These are phyloP conservation scores for Rhododendron griersonianum DNA, from an alignment of 148 eudicot species.

Conservation along the genomic window DNA sequence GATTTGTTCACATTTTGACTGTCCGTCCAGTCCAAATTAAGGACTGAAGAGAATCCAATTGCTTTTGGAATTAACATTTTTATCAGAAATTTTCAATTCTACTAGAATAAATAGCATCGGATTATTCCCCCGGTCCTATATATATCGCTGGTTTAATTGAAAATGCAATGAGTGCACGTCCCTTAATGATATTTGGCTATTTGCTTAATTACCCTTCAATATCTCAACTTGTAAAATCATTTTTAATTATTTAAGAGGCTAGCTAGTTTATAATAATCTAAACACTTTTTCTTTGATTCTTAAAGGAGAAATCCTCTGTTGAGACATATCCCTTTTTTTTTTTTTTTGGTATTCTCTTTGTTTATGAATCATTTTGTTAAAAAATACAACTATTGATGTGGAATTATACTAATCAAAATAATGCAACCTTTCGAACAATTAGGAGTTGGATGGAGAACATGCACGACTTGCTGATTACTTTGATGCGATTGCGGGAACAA, in stretches of 20 bases:
- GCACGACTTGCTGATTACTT: conserved; percentile 37
- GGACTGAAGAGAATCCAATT: too few species aligned
- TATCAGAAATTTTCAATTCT: too few species aligned
- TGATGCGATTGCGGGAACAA: conserved; percentile 32
- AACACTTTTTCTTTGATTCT: not conserved
- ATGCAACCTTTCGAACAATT: not conserved
- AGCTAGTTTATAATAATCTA: not conserved
- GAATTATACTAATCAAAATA: not conserved
- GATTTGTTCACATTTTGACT: too few species aligned
- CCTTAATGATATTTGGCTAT: too few species aligned
- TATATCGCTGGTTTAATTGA: too few species aligned
- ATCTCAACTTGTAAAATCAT: not conserved
- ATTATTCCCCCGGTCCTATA: too few species aligned
- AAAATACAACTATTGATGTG: not conserved
- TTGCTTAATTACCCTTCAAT: not conserved
- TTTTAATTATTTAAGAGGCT: not conserved
- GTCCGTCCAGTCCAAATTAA: too few species aligned
- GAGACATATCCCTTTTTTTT: too few species aligned
- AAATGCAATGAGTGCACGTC: too few species aligned
- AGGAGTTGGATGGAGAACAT: conserved; percentile 26
- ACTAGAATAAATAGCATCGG: too few species aligned
- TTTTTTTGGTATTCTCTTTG: not conserved
- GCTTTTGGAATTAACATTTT: too few species aligned
- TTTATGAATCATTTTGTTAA: not conserved
- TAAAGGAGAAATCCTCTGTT: not conserved